Conservation (phyloP, 179 eudicot species). For the Beta macrorhiza region DNA sequence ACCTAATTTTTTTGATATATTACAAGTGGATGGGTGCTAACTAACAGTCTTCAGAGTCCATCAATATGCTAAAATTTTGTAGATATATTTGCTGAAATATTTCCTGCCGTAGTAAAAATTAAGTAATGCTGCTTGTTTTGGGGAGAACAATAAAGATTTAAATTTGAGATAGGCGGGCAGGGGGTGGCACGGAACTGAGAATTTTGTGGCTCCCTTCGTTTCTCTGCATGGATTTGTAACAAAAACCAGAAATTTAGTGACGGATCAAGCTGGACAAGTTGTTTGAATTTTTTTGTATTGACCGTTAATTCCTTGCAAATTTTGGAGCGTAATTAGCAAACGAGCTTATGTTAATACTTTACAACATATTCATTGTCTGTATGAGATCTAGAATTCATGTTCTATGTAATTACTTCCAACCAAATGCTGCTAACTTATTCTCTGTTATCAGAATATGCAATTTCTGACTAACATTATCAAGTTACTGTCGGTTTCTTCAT, state of each 20-base stretch:
- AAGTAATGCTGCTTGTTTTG: too few species aligned
- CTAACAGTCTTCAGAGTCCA: too few species aligned
- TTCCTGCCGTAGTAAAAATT: too few species aligned
- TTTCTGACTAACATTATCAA: too few species aligned
- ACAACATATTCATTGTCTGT: neutral
- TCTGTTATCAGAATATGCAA: neutral
- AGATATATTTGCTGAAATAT: too few species aligned
- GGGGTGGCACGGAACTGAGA: neutral
- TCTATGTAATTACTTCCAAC: neutral
- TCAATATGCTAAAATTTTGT: too few species aligned
- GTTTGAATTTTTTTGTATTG: neutral
- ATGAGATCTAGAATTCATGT: neutral
- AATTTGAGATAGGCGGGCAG: neutral
- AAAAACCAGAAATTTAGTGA: neutral
- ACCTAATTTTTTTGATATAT: too few species aligned
- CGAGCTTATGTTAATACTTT: neutral
- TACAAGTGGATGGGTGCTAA: too few species aligned
- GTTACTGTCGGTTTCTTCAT: neutral
- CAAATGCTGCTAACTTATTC: neutral
- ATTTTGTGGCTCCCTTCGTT: neutral
- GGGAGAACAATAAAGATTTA: too few species aligned
- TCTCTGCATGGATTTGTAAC: neutral
- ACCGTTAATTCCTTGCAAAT: too few species aligned
- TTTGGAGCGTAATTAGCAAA: too few species aligned
- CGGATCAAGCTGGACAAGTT: neutral